A percentile compares a stretch with the other conserved stretches of the same genome.
These are phyloP conservation scores for Kuraishia borneana DNA, from an alignment of 805 yeast species.

Conservation along the genomic window DNA sequence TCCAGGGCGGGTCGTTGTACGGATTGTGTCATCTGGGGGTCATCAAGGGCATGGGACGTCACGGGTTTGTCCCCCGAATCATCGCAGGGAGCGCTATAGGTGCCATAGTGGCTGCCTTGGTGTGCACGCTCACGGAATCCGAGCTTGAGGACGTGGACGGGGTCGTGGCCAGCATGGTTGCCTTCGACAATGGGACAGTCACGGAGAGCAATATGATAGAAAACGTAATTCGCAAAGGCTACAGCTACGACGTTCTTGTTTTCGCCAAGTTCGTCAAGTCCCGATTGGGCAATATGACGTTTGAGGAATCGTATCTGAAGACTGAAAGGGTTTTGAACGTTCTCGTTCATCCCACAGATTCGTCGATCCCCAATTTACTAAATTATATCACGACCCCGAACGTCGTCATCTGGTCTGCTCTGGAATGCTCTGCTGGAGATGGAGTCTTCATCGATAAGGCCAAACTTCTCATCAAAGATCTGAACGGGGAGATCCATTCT, in stretches of 20 bases:
- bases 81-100: constrained; percentile 92
- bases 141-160: constrained; percentile 39
- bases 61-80: constrained; percentile 71
- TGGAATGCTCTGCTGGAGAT: constrained; percentile 73
- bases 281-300: constrained; percentile 74
- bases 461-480: constrained; percentile 44
- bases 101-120: constrained; percentile 81
- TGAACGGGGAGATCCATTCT: constrained; percentile 33
- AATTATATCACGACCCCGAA: constrained; percentile 93
- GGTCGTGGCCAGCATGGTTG: constrained; percentile 9
- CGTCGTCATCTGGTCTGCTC: constrained; percentile 82
- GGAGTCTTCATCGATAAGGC: constrained; percentile 59
- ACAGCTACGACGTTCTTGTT: constrained; percentile 74
- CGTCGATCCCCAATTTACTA: constrained; percentile 57
- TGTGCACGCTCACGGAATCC: constrained; percentile 60
- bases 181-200: constrained; percentile 15
- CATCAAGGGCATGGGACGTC: constrained; percentile 67
- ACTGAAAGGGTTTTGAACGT: constrained; percentile 77
- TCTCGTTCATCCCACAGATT: constrained; percentile 71
- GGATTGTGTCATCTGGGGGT: constrained; percentile 94
- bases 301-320: constrained; percentile 81
- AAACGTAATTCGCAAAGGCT: constrained; percentile 67
- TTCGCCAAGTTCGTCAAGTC: constrained; percentile 71
- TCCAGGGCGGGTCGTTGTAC: constrained; percentile 93
- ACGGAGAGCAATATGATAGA: constrained; percentile 40